Evolutionary conservation across 2,329 filamentous ascomycete genomes (phyloP), one percentile per base, ranked within the genome.

Genomic region (Penicillium sp.): DNA sequence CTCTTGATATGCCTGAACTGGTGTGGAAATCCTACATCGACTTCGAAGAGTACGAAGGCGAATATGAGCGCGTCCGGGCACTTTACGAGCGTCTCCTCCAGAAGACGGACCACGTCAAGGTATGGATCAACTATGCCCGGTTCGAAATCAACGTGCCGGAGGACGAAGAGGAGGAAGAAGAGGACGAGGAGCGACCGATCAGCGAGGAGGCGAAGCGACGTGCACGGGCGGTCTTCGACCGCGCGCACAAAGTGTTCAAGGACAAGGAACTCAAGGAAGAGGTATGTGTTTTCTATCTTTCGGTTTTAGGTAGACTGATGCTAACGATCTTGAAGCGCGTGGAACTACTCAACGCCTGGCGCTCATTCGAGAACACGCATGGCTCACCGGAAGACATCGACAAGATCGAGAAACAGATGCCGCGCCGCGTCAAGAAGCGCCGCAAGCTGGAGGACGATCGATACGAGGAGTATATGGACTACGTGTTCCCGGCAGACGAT

Each of bases 21-120:
- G 75, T 97, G 2, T 98, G 93, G 93, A 97, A 97, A 70, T 83
- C 89, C 1, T 98, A 95, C 66, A 97, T 98, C 56, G 93, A 98
- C 66, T 97, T 97, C 60, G 93, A 98, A 68, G 91, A 97, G 62
- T 88, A 94, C 57, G 88, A 95, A 65, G 87, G 83, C 58, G 88
- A 96, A 65, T 96, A 91, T 65, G 87, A 89, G 37, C 77, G 83
- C 33, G 88, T 89, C 4, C 78, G 93, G 33, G 72, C 73, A 3
- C 73, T 98, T 30, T 98, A 97, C 69, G 91, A 97, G 71, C 81
- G 91, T 6, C 77, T 98, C 9, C 77, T 98, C 29, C 76, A 87
- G 58, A 96, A 94, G 80, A 95, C 93, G n/a, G 84, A 93, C 59
- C 93, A 98, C 62, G 89, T 96, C 74, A 98, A 97, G 75, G 93